Base-by-base conservation (phyloP, 352 stramenopile species). In the Halophytophthora polymorphica region DNA sequence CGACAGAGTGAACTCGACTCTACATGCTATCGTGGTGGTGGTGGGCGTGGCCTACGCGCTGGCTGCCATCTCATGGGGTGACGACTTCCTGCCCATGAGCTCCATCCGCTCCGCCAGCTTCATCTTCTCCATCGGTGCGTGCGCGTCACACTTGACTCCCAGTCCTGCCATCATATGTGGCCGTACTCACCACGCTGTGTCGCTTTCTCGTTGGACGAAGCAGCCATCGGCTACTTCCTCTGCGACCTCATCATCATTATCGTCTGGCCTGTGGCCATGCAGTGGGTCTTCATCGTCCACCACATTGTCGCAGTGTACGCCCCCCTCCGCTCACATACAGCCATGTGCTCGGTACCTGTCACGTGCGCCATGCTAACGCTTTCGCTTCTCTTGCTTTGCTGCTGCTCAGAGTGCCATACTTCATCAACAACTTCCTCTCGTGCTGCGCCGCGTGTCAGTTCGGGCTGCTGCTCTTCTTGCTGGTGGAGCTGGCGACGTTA, bases 351-450 rank as follows among this genome's bases (percentile, higher is more conserved):
- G n/a, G n/a, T n/a, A n/a, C n/a, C n/a, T n/a, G n/a, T n/a, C n/a
- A n/a, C n/a, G n/a, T 34, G 14, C 28, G n/a, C 14, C 2, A 8
- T 11, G 19, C 11, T 21, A 40, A 23, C 44, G 37, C 21, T 45
- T 19, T 49, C 18, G 29, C 19, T 31, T 6, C 44, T 21, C 6
- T 28, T 15, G 46, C 13, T 62, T 14, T 38, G 12, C 29, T 36
- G 12, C 17, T 37, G 5, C 5, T 31, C 51, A 91, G 81, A 12
- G 56, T 90, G 10, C 83, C 83, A 31, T 93, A 93, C 57, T 74
- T 83, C 11, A 88, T 93, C 64, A 90, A 93, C 76, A 93, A 93
- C 61, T 93, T 93, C 49, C 57, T 88, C 15, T 83, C 83, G 41
- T 90, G 79, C 63, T 93, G 83, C 46, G 78, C 71, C 11, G 78